Evolutionary conservation across 345 rosid genomes (phyloP), one percentile per base, ranked within the genome.

Genomic region (Aquilaria sinensis): DNA sequence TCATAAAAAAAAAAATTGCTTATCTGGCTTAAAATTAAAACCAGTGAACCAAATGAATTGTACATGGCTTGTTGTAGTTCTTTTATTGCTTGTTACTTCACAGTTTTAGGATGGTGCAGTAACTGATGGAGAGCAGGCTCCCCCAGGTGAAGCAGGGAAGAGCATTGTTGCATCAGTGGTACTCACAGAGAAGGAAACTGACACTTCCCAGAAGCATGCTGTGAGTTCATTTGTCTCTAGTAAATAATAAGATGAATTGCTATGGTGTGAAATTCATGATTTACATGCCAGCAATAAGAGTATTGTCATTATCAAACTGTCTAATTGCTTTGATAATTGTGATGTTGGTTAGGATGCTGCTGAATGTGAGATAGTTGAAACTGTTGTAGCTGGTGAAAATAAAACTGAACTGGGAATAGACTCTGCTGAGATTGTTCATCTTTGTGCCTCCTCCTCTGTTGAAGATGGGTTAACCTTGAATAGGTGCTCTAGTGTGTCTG

Each of bases 321-420:
- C 9, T 53, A 53, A 23, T 61, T 33, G 30, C 14, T 52, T 13
- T 37, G 34, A 0, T 16, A 9, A 32, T 56, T 51, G 2, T 48
- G 3, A 53, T 13, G 30, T 51, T 68, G 48, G 49, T 56, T 56
- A 68, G 77, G 56, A 37, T 64, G 62, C 41, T 66, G 33, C 53
- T 59, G 65, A 52, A 48, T 62, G 31, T n/a, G 59, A 58, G 56
- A 47, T 15, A 46, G 58, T 31, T 9, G 56, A 53, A 62, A 13
- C 48, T 4, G 59, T 30, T 16, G 45, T 31, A 61, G 12, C 55
- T 10, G 31, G 43, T 15, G 47, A 53, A 53, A 8, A 29, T 12
- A 51, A 32, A 23, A 56, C 15, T 6, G 63, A 30, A 47, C 57
- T 53, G 29, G 30, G 49, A 57, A 47, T 12, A 4, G 51, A 51